Evolutionary conservation across 306 rosid species (phyloP), one percentile per base, ranked within the genome.

Genomic region (Arachis stenosperma): DNA sequence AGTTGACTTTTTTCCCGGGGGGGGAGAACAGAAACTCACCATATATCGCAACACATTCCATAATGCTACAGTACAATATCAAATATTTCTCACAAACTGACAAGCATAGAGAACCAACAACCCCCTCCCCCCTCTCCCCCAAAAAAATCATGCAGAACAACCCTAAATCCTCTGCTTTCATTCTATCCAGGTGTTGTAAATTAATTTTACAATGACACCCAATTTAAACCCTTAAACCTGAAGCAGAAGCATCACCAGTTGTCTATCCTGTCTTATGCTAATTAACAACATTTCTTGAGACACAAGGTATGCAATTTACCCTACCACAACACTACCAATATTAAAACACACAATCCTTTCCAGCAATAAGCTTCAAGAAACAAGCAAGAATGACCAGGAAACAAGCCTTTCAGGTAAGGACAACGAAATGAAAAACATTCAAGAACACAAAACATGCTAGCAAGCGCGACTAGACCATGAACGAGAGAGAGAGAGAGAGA

Each of bases 251-350:
- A 17, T 52, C 27, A 7, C 57, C 29, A 14, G 60, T 54, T 54
- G 33, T 15, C 30, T 15, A 54, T 54, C 3, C 30, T 5, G 10
- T 48, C 8, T 6, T 6, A n/a, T 6, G 27, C 27, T 22, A 15
- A 10, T 17, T 40, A 10, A 41, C 60, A 69, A 40, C 5, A 42
- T 62, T 40, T 6, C 60, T 74, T 53, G 43, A 55, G 42, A 37
- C 41, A 50, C 56, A 61, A 68, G 75, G 39, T 47, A 74, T 0
- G 44, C 63, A 73, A 59, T 51, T 40, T 7, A 27, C 40, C 33
- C 27, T 52, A 52, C 14, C 47, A 37, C 50, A 33, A 33, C 29
- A 6, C 27, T 15, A 61, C 40, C 11, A 27, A 41, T 7, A 29
- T 58, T 5, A 5, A 12, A 66, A 7, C 6, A 12, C 11, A 15